A percentile compares a stretch with the other conserved stretches of the same genome.
Conservation (phyloP, 257 asterid species). For the Solanum microdontum region DNA sequence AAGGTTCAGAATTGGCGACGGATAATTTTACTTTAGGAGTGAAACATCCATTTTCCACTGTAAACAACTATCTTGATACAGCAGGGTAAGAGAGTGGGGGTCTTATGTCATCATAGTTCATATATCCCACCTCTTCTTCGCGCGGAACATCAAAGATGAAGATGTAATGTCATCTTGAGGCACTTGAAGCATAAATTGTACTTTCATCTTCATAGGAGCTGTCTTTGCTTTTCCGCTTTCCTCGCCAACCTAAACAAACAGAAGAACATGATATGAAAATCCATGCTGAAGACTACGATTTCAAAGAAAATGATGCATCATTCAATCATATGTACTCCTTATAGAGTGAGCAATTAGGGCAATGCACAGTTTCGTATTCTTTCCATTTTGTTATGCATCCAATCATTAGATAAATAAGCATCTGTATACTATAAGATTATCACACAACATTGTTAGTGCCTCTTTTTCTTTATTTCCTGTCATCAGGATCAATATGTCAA, state of each 20-base stretch:
- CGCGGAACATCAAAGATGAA: conserved; percentile 73
- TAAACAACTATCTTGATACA: background rate
- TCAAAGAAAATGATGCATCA: background rate
- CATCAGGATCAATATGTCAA: background rate
- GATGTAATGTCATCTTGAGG: conserved; percentile 76
- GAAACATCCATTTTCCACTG: background rate
- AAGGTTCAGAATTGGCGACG: background rate
- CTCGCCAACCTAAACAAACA: conserved; percentile 57
- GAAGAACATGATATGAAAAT: background rate
- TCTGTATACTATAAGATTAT: background rate
- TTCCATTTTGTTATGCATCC: background rate
- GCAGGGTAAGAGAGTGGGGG: background rate
- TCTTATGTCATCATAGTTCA: conserved; percentile 4
- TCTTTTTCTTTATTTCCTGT: background rate
- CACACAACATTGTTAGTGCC: background rate
- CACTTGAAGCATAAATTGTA: conserved; percentile 91
- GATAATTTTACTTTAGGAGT: background rate
- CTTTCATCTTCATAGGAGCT: conserved; percentile 89
- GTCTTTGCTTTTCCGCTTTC: conserved; percentile 70
- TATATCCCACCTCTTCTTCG: conserved; percentile 92
- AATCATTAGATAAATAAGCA: background rate
- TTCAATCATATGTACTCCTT: background rate
- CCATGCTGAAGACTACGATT: background rate
- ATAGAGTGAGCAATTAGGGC: background rate
- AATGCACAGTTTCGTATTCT: background rate